Base-by-base conservation (phyloP, 257 asterid genomes). In the Cruciata laevipes region DNA sequence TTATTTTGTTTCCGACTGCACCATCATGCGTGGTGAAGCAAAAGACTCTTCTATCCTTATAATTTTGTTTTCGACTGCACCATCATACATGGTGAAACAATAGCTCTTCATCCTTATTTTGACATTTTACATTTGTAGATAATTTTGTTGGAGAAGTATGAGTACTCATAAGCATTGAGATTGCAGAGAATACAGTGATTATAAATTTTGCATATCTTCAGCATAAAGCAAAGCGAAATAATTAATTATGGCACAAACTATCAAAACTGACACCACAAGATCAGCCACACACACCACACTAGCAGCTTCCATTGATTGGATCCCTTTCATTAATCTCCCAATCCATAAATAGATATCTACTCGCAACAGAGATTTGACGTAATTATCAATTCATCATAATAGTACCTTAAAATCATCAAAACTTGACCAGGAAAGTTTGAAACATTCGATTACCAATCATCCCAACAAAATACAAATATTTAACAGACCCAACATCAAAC, bases 181-280 rank as follows among this genome's bases (percentile, higher is more conserved):
- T 11, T 40, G 49, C 49, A 38, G 44, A 7, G 8, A 38, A 38
- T 38, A 9, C 12, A 40, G n/a, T 47, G 68, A 60, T 3, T 0
- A 27, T 12, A 24, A 35, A 40, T 35, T 66, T 53, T 62, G 31
- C 40, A 40, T 72, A 37, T 23, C 77, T 72, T 27, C 33, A 12
- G 47, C 53, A 24, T 67, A 72, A 72, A 38, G 75, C 49, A 73
- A 69, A 59, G 14, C 53, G 67, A 77, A 66, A 69, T 35, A n/a
- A 62, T 14, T 35, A n/a, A 62, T 14, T 64, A 68, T 69, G 78
- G 78, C 78, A 74, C 73, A 66, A 77, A 66, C 59, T 73, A 70
- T 69, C 78, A 61, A 40, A 9, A 55, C 71, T 73, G 82, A 70
- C 68, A 73, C 70, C 78, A 73, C 47, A 27, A 16, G 55, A 44